Percentiles rank a stretch among this genome's conserved stretches.
phyloP scores from a whole-genome alignment of 2,329 filamentous ascomycete genomes.

The Xenoacremonium recifei region DNA sequence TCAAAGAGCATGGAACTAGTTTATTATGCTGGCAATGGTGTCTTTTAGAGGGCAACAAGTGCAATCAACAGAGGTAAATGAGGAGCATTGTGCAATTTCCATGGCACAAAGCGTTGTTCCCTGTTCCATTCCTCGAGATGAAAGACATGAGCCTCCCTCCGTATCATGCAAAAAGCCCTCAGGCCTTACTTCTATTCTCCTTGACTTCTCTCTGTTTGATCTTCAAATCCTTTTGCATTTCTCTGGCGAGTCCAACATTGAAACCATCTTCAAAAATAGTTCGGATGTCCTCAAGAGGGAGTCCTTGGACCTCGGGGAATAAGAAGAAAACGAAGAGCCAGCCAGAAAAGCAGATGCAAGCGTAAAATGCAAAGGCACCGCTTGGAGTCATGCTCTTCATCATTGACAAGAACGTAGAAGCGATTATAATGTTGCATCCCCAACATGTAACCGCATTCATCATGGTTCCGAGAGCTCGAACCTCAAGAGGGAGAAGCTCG shows the following conservation, averaged over 20 bases:
- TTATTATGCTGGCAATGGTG: no score
- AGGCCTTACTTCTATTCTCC: slow-evolving; percentile 3
- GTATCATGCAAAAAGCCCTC: no score
- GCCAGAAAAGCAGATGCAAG: slow-evolving; percentile 45
- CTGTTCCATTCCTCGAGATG: no score
- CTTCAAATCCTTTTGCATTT: slow-evolving; percentile 31
- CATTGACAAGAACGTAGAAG: slow-evolving; percentile 44
- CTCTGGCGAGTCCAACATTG: slow-evolving; percentile 37
- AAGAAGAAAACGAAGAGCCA: slow-evolving; percentile 39
- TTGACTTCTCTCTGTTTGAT: neutral
- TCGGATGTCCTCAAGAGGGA: slow-evolving; percentile 49
- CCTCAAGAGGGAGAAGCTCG: slow-evolving; percentile 44
- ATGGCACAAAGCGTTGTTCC: no score
- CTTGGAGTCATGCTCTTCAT: slow-evolving; percentile 46
- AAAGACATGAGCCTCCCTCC: no score
- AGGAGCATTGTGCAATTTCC: no score
- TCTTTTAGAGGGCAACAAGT: no score
- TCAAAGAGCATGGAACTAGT: no score
- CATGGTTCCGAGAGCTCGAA: slow-evolving; percentile 44
- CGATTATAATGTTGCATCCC: slow-evolving; percentile 46
- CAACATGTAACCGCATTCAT: slow-evolving; percentile 43
- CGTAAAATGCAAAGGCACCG: slow-evolving; percentile 50
- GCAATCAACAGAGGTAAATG: no score
- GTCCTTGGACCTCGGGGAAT: slow-evolving; percentile 51
- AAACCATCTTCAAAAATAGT: slow-evolving; percentile 47